A percentile compares a stretch with the other conserved stretches of the same genome.
These are phyloP conservation scores for Candida alai DNA, from an alignment of 805 yeast genomes.

Conservation along the genomic window DNA sequence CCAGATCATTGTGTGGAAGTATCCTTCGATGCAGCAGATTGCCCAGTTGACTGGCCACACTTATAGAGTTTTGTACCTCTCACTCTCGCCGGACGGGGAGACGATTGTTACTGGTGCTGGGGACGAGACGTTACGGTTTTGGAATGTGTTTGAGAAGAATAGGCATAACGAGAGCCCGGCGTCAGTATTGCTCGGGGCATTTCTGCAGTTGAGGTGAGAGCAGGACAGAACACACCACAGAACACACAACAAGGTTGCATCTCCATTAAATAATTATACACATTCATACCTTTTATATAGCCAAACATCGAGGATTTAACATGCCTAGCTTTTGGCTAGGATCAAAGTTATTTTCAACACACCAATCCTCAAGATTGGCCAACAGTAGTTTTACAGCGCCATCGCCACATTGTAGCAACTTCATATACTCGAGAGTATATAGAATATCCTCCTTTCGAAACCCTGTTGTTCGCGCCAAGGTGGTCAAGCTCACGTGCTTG, in stretches of 20 bases:
- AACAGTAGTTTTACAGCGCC: slow-evolving; percentile 13
- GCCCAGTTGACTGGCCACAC: slow-evolving; percentile 95
- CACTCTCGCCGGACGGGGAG: slow-evolving; percentile 93
- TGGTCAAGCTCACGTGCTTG: slow-evolving; percentile 37
- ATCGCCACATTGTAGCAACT: slow-evolving; percentile 14
- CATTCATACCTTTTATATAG: slow-evolving; percentile 4
- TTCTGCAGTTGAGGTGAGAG: slow-evolving; percentile 62
- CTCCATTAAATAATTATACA: too few relatives aligned
- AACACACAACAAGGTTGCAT: not conserved
- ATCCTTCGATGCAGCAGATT: slow-evolving; percentile 86
- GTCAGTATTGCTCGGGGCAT: slow-evolving; percentile 67
- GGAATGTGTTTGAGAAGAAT: slow-evolving; percentile 89
- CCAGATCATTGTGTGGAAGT: slow-evolving; percentile 92
- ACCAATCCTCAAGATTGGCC: slow-evolving; percentile 27
- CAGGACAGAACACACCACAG: not conserved
- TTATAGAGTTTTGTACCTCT: slow-evolving; percentile 81
- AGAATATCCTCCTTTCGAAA: slow-evolving; percentile 61
- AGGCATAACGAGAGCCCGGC: slow-evolving; percentile 55
- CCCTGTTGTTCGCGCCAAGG: slow-evolving; percentile 56
- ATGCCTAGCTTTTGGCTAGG: slow-evolving; percentile 21
- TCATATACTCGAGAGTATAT: slow-evolving; percentile 56
- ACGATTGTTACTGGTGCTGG: slow-evolving; percentile 98
- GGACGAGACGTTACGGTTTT: slow-evolving; percentile 91
- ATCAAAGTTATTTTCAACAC: slow-evolving; percentile 21
- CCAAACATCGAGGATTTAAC: slow-evolving; percentile 27